Percentiles rank a stretch among this genome's conserved stretches.
These are phyloP conservation scores for Bruguiera parviflora DNA, from an alignment of 345 rosid genomes.

Conservation along the genomic window DNA sequence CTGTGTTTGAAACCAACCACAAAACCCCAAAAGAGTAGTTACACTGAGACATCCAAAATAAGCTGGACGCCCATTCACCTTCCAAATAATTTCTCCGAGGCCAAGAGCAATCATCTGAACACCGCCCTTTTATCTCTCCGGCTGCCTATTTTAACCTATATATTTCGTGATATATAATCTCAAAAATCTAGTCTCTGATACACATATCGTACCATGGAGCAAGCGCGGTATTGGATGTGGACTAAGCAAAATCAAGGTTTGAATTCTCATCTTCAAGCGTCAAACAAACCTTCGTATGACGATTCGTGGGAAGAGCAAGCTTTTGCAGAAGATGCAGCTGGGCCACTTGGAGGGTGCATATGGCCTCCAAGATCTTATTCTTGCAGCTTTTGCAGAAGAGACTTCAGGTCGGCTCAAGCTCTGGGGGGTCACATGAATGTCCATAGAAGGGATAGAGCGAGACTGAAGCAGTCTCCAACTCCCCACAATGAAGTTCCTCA, in stretches of 20 bases:
- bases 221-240: constrained; percentile 51
- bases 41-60: constrained; percentile 29
- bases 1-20: constrained; percentile 16
- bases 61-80: constrained; percentile 47
- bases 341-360: constrained; percentile 26
- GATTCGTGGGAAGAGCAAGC: constrained; percentile 53
- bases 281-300: constrained; percentile 27
- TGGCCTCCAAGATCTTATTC: constrained; percentile 37
- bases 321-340: constrained; percentile 34
- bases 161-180: not conserved
- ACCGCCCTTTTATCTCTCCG: not conserved
- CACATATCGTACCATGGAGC: constrained; percentile 29
- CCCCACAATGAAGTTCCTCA: constrained; percentile 28
- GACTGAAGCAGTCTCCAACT: constrained; percentile 33
- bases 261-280: constrained; percentile 34
- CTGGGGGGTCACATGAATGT: constrained; percentile 38
- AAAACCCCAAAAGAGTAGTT: constrained; percentile 25
- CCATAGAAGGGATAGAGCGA: constrained; percentile 33
- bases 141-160: not conserved
- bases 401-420: constrained; percentile 34
- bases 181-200: not conserved
- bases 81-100: constrained; percentile 23
- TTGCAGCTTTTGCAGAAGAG: constrained; percentile 32
- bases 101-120: constrained; percentile 6
- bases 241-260: constrained; percentile 35